phyloP scores from a whole-genome alignment of 2,329 filamentous ascomycete species.

The Fusarium illudens region DNA sequence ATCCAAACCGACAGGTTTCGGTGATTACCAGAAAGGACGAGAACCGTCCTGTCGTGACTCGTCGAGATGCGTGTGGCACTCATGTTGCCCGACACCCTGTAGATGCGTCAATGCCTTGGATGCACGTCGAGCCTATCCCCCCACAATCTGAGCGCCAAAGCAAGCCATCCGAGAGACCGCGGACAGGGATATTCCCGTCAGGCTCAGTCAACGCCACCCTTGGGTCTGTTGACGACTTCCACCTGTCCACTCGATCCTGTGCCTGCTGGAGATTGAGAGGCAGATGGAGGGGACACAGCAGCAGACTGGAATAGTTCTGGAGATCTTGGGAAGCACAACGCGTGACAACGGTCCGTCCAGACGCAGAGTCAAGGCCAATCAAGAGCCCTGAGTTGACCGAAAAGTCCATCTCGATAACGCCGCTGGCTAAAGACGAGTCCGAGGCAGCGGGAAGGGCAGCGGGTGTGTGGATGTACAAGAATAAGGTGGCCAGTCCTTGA shows the following conservation, averaged over 20 bases:
- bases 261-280: slow-evolving; percentile 12
- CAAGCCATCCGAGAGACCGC: slow-evolving; percentile 34
- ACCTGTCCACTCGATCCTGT: slow-evolving; percentile 1
- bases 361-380: slow-evolving; percentile 37
- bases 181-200: slow-evolving; percentile 32
- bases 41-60: slow-evolving; percentile 16
- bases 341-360: slow-evolving; percentile 14
- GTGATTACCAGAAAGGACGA: slow-evolving; percentile 11
- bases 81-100: slow-evolving; percentile 42
- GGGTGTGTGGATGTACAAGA: slow-evolving; percentile 21
- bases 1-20: slow-evolving; percentile 1
- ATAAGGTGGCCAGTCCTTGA: slow-evolving; percentile 8
- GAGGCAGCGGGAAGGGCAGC: slow-evolving; percentile 4
- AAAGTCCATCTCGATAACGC: slow-evolving; percentile 19
- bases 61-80: slow-evolving; percentile 23
- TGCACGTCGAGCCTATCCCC: slow-evolving; percentile 42
- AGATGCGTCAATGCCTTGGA: slow-evolving; percentile 53
- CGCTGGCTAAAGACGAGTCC: not conserved
- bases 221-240: not conserved
- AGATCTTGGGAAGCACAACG: slow-evolving; percentile 20
- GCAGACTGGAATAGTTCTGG: slow-evolving; percentile 1
- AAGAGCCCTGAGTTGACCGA: slow-evolving; percentile 39
- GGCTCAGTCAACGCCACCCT: slow-evolving; percentile 10
- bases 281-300: slow-evolving; percentile 16
- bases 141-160: slow-evolving; percentile 31